Evolutionary conservation across 768 basidiomycete genomes (phyloP), one percentile per base, ranked within the genome.

Genomic region (Leccinum pellstonianum): DNA sequence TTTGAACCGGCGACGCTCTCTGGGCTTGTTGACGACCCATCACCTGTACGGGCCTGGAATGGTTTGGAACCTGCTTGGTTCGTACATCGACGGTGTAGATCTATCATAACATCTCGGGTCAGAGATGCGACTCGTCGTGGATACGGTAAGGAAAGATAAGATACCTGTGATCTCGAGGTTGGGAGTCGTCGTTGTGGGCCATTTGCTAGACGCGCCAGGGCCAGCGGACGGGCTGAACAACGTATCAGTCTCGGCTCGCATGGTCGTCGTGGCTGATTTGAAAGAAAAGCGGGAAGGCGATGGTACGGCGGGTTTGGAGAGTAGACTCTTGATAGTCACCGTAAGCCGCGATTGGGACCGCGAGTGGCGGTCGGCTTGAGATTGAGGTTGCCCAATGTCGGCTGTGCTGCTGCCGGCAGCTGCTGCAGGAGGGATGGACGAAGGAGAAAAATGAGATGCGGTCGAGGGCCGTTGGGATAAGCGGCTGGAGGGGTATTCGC

Each of bases 251-350:
- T 61, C 67, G 1, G 67, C 49, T 2, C 66, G 63, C 10, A 51
- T 54, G 3, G 57, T 21, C 0, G 43, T 46, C 11, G 33, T 38
- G 7, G 57, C 5, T 2, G 72, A 71, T 5, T 60, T 62, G 25
- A 67, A 37, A n/a, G 71, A 64, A 51, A 66, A 51, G 0, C 69
- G 66, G 1, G 71, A 62, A 21, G 68, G 62, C 0, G 69, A 71
- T 0, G 63, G 61, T 1, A 66, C 52, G 1, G 69, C 62, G 5
- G 77, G 75, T 54, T 72, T 77, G 1, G 71, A 67, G 11, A 79
- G 66, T 1, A 79, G 67, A 10, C 69, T 73, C 67, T 77, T 78
- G 49, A 79, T 73, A 37, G 62, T 67, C n/a, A 63, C 33, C 3
- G 71, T 51, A 9, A 74, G 33, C 10, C 68, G 62, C 10, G 70